Base-by-base conservation (phyloP, 176 grass and related monocot species). In the maize (Zea mays) region DNA sequence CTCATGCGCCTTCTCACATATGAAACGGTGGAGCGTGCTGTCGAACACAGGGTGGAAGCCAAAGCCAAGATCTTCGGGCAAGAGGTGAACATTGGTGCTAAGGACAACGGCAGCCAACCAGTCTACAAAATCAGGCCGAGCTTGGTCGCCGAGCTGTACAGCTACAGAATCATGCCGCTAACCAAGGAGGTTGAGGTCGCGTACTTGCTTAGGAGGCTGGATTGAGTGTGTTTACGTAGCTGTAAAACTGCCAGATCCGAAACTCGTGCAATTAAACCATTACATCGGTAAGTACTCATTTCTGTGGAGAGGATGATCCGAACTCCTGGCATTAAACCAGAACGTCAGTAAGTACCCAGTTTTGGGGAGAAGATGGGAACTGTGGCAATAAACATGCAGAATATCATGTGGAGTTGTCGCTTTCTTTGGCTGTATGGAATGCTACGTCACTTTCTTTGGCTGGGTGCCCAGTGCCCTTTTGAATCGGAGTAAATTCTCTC, bases 1-100 rank as follows among this genome's bases (percentile, higher is more conserved):
- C 77, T 99, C 56, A 93, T 99, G 92, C n/a, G 52, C 10, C 80
- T 99, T 39, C 80, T 99, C 48, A 99, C 96, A 6, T 95, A 85
- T 21, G 78, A 84, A 55, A 72, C 81, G 0, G 90, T 99, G 33
- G 96, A 99, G 76, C 81, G 43, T 15, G 61, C 72, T 14, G 86
- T 99, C 51, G 83, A 90, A 80, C 56, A 77, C 3, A 90, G 92
- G 49, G 96, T 99, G 1, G 75, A 95, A 66, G 37, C 78, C 0
- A 99, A 99, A 90, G 92, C 90, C 16, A 85, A 80, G 44, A 44
- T 93, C 73, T 99, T 99, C 38, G 92, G 90, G 43, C 90, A 99
- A 39, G 96, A 96, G 81, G 89, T 98, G 65, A 82, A 69, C 1
- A 20, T 87, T n/a, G 72, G 87, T 15, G 72, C 75, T 36, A 82